These are phyloP conservation scores for Starmerella roubikii DNA, from an alignment of 805 yeast species.

Conservation along the genomic window DNA sequence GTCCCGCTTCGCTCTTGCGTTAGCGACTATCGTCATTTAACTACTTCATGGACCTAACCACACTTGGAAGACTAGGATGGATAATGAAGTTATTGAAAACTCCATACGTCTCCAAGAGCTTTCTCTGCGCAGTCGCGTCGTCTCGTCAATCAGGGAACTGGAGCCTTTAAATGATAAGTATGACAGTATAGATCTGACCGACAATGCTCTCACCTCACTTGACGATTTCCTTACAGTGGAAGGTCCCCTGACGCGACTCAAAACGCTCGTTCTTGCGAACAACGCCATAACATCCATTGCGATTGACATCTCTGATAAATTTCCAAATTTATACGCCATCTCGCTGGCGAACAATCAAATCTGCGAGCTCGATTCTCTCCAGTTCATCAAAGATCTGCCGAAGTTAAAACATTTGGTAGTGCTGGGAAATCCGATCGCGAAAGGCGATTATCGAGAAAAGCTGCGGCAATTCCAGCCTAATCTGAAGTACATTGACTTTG, in stretches of 20 bases:
- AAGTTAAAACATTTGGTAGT: conserved; percentile 39
- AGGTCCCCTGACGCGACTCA: conserved; percentile 30
- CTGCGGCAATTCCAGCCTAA: conserved; percentile 51
- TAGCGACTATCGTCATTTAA: too few relatives aligned
- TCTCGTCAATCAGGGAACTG: conserved; percentile 15
- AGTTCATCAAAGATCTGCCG: conserved; percentile 29
- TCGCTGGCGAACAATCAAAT: conserved; percentile 43
- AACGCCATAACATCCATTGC: conserved; percentile 41
- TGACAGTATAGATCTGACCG: conserved; percentile 58
- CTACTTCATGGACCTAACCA: too few relatives aligned
- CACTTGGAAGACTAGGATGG: too few relatives aligned
- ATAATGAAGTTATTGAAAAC: conserved; percentile 1
- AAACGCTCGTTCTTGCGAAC: conserved; percentile 46
- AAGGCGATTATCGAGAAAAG: conserved; percentile 42
- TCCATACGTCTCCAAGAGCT: conserved; percentile 8
- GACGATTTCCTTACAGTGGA: conserved; percentile 35
- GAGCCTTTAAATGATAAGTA: conserved; percentile 25
- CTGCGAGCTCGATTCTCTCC: conserved; percentile 32
- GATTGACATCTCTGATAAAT: conserved; percentile 23
- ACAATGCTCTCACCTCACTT: conserved; percentile 52
- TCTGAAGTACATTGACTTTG: conserved; percentile 46
- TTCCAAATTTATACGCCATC: conserved; percentile 40
- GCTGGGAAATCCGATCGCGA: conserved; percentile 44
- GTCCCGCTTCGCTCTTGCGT: too few relatives aligned
- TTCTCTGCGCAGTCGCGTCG: conserved; percentile 23